phyloP scores from a whole-genome alignment of 306 rosid genomes.

The Fagus sylvatica region DNA sequence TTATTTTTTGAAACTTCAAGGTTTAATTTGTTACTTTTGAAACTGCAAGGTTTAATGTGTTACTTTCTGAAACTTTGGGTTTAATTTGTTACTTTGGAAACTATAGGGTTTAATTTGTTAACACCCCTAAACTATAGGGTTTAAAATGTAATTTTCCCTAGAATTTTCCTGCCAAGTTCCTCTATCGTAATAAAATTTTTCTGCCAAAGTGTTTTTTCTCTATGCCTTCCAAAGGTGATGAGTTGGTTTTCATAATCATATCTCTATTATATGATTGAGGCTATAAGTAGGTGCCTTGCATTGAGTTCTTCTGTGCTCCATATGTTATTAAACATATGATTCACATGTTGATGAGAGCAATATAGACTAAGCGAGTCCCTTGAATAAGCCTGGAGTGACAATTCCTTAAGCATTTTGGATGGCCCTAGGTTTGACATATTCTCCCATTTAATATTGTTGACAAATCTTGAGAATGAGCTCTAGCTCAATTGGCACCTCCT shows the following conservation, averaged over 20 bases:
- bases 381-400: background rate
- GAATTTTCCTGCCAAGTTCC: background rate
- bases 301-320: background rate
- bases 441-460: background rate
- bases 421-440: background rate
- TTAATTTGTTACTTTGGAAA: no score
- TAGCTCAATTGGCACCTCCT: no score
- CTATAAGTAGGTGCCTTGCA: background rate
- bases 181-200: background rate
- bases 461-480: background rate
- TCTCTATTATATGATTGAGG: background rate
- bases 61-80: no score
- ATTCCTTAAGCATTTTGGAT: background rate
- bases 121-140: no score
- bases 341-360: background rate
- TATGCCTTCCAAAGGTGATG: background rate
- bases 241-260: background rate
- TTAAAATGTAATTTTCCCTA: no score
- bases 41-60: no score
- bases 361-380: background rate
- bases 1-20: no score
- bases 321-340: background rate
- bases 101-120: no score
- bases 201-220: background rate
- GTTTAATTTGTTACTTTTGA: no score